Conservation (phyloP, 257 asterid genomes). For the Ilex asprella region DNA sequence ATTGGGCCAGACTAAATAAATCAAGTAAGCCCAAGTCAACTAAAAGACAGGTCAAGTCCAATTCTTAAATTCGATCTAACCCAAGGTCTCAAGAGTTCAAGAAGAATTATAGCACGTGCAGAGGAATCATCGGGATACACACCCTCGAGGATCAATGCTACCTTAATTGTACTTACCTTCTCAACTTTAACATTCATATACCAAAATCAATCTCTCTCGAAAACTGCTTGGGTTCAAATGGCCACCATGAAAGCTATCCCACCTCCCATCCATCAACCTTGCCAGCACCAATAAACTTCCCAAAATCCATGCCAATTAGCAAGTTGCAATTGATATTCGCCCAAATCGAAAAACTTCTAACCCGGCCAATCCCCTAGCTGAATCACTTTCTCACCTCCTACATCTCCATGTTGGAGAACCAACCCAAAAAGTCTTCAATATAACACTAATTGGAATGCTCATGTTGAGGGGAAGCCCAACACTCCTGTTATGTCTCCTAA, state of each 20-base stretch:
- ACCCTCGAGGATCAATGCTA: no score
- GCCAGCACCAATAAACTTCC: not conserved
- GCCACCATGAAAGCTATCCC: constrained; percentile 21
- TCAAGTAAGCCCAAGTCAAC: no score
- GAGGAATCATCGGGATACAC: no score
- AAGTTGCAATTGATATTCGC: constrained; percentile 12
- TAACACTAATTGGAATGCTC: constrained; percentile 7
- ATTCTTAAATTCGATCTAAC: no score
- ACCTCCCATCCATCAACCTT: not conserved
- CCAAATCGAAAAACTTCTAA: constrained; percentile 21
- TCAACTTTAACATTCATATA: no score
- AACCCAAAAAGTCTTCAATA: constrained; percentile 18
- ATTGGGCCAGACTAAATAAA: no score
- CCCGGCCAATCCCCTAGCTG: constrained; percentile 35
- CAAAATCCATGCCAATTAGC: constrained; percentile 14
- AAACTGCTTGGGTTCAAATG: constrained; percentile 14
- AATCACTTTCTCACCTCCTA: constrained; percentile 40
- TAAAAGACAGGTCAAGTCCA: no score
- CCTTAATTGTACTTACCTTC: no score
- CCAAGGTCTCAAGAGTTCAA: no score
- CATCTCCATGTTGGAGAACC: constrained; percentile 42
- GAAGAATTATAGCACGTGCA: no score
- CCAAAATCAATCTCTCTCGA: no score
- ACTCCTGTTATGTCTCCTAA: constrained; percentile 49
- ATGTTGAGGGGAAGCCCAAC: constrained; percentile 33